phyloP scores from a whole-genome alignment of 768 basidiomycete species.

The Boletales sp. region DNA sequence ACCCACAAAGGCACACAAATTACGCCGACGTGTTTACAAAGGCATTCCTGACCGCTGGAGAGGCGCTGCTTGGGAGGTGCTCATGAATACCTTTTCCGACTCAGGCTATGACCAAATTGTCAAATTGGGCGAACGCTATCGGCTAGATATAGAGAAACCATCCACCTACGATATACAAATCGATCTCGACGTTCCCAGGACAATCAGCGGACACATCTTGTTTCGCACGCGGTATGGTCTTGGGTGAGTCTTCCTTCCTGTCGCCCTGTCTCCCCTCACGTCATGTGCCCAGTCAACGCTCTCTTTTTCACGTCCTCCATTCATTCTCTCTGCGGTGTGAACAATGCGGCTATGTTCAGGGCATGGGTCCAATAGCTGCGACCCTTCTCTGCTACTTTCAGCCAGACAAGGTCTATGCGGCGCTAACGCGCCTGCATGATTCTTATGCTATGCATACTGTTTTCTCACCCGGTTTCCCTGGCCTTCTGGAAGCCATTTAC shows the following conservation, averaged over 20 bases:
- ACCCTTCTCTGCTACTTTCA: constrained; percentile 92
- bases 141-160: constrained; percentile 68
- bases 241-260: constrained; percentile 56
- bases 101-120: constrained; percentile 44
- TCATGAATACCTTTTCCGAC: constrained; percentile 57
- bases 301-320: constrained; percentile 92
- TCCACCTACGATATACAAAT: constrained; percentile 95
- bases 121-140: constrained; percentile 47
- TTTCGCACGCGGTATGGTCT: constrained; percentile 95
- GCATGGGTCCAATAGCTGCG: constrained; percentile 97
- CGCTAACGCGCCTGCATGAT: constrained; percentile 86
- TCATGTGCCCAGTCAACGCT: constrained; percentile 66
- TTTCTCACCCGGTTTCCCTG: constrained; percentile 93
- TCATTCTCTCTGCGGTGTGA: constrained; percentile 83
- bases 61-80: constrained; percentile 83
- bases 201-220: constrained; percentile 91
- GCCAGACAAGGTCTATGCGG: constrained; percentile 82
- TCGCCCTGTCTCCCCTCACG: constrained; percentile 9
- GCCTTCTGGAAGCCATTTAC: constrained; percentile 93
- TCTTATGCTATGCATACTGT: constrained; percentile 82
- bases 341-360: constrained; percentile 94
- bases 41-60: constrained; percentile 98
- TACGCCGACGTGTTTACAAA: constrained; percentile 81
- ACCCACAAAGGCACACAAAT: constrained; percentile 60
- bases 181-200: constrained; percentile 95